Conservation (phyloP, 208 protist species). For the Lotmaria passim region DNA sequence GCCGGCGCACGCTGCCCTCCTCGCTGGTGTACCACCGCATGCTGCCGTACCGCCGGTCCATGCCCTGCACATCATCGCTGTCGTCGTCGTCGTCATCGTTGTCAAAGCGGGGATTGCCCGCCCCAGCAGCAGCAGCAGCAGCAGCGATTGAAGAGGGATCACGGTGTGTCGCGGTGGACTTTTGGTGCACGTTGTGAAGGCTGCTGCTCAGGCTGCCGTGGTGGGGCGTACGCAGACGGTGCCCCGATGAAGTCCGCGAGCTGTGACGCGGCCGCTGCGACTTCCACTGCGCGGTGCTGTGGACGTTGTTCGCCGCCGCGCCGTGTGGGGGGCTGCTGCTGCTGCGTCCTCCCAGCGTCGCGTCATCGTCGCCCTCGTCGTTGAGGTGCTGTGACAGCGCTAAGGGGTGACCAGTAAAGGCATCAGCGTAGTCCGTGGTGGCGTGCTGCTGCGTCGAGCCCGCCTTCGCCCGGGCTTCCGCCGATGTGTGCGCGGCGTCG, state of each 20-base stretch:
- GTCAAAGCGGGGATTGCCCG: not conserved
- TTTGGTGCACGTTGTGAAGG: no score
- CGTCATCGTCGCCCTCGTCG: no score
- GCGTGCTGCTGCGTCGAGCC: not conserved
- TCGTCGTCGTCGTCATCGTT: slow-evolving; percentile 13
- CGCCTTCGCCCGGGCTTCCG: not conserved
- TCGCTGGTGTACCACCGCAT: slow-evolving; percentile 1
- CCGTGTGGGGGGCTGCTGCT: slow-evolving; percentile 16
- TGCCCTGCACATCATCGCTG: slow-evolving; percentile 10
- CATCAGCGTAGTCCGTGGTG: not conserved
- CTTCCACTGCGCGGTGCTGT: slow-evolving; percentile 26
- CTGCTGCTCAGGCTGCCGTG: not conserved
- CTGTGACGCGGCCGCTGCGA: slow-evolving; percentile 13
- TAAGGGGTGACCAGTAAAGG: not conserved
- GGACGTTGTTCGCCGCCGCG: slow-evolving; percentile 11
- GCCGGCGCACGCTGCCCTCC: not conserved
- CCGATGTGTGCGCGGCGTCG: not conserved
- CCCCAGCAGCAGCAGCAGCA: not conserved
- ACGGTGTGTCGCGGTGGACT: not conserved
- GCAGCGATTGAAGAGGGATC: not conserved
- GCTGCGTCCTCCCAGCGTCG: no score
- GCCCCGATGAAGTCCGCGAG: slow-evolving; percentile 3
- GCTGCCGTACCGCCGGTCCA: slow-evolving; percentile 1
- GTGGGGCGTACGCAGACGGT: slow-evolving; percentile 6
- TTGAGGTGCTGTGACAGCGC: not conserved